Evolutionary conservation across 805 yeast genomes (phyloP).

Genomic region (Kodamaea sagamina): DNA sequence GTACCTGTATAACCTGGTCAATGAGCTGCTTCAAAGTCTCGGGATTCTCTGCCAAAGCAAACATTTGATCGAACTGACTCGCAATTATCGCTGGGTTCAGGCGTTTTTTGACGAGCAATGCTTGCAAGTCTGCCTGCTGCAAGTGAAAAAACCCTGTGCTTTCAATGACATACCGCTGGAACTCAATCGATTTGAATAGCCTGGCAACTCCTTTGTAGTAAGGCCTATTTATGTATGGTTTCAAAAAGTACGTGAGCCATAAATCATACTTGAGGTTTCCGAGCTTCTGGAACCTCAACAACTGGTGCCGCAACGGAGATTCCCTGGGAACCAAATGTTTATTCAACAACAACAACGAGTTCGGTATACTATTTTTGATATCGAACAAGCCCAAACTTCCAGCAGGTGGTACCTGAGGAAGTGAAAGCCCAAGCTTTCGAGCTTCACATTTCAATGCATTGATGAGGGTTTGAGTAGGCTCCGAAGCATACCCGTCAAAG

Average conservation of each 20-base stretch:
- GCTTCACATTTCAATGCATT: background rate
- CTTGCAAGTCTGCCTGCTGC: slow-evolving; percentile 7
- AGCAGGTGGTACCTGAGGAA: background rate
- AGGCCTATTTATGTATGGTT: background rate
- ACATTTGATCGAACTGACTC: slow-evolving; percentile 23
- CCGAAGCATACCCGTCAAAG: background rate
- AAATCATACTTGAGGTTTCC: slow-evolving; percentile 11
- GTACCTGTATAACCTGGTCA: background rate
- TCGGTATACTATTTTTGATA: slow-evolving; percentile 5
- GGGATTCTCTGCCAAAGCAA: slow-evolving; percentile 12
- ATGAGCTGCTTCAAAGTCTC: background rate
- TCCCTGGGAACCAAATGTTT: background rate
- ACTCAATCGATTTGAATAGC: slow-evolving; percentile 14
- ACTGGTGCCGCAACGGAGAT: background rate
- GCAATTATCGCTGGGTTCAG: slow-evolving; percentile 5
- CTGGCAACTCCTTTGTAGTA: slow-evolving; percentile 1
- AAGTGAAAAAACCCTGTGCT: slow-evolving; percentile 11
- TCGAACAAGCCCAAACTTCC: background rate
- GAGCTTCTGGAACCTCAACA: slow-evolving; percentile 5
- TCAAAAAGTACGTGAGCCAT: slow-evolving; percentile 5
- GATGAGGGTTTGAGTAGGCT: background rate
- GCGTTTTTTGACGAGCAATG: slow-evolving; percentile 5
- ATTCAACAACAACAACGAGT: slow-evolving; percentile 9
- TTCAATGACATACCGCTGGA: slow-evolving; percentile 14
- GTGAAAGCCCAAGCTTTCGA: background rate